Evolutionary conservation across 2,329 filamentous ascomycete genomes (phyloP).

Genomic region (Penicillium sp.): DNA sequence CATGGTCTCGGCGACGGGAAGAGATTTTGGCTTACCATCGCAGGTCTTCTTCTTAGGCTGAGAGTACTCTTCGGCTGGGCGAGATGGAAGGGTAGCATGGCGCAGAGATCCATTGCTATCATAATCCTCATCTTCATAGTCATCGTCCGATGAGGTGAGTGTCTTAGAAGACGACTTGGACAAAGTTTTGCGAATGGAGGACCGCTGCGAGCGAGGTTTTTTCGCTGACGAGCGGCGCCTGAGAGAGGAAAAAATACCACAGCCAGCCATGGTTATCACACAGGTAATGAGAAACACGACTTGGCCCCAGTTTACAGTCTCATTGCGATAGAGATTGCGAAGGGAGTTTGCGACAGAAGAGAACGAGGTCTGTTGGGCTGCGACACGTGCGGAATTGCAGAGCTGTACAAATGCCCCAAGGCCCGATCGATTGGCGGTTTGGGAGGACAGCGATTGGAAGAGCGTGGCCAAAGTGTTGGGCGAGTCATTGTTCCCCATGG

Average conservation of each 20-base stretch:
- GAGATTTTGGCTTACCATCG: slow-evolving; percentile 27
- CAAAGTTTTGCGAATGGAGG: slow-evolving; percentile 16
- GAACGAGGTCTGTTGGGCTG: slow-evolving; percentile 19
- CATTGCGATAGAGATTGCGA: slow-evolving; percentile 28
- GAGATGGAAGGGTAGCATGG: slow-evolving; percentile 24
- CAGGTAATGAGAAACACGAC: slow-evolving; percentile 34
- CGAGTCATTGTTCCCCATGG: slow-evolving; percentile 19
- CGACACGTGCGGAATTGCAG: slow-evolving; percentile 21
- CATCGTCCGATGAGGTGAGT: slow-evolving; percentile 39
- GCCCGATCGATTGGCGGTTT: slow-evolving; percentile 7
- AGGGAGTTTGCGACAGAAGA: slow-evolving; percentile 19
- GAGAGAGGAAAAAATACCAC: slow-evolving; percentile 34
- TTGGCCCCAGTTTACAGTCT: slow-evolving; percentile 29
- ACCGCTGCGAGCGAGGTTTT: slow-evolving; percentile 8
- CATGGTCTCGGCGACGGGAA: neutral
- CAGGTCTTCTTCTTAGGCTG: slow-evolving; percentile 29
- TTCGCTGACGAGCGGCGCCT: slow-evolving; percentile 23
- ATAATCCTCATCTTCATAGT: slow-evolving; percentile 38
- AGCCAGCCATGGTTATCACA: slow-evolving; percentile 38
- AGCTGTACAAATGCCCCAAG: slow-evolving; percentile 17
- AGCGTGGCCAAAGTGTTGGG: slow-evolving; percentile 9
- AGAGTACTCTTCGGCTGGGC: slow-evolving; percentile 21
- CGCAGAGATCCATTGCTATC: slow-evolving; percentile 35
- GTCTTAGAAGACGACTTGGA: slow-evolving; percentile 29
- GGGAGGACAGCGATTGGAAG: slow-evolving; percentile 13